Percentiles rank a stretch among this genome's conserved stretches.
Conservation (phyloP, 805 yeast species). For the Metschnikowia hibisci region DNA sequence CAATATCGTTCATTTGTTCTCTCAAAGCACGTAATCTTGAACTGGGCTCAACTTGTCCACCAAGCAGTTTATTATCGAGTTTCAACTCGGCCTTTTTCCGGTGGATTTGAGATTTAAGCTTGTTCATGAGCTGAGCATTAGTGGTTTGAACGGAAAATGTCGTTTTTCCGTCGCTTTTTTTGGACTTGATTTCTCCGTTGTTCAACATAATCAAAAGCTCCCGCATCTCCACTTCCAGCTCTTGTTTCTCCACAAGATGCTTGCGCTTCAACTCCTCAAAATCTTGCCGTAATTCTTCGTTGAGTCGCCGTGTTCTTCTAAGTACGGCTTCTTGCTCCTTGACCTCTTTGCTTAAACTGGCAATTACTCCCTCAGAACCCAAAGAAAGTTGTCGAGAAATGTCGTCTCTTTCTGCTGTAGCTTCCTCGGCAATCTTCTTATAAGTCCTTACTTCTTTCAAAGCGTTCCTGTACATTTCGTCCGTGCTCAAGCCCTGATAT, state of each 20-base stretch:
- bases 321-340: constrained; percentile 60
- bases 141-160: constrained; percentile 34
- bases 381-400: constrained; percentile 61
- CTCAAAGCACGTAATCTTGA: constrained; percentile 69
- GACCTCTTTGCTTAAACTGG: constrained; percentile 56
- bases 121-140: constrained; percentile 35
- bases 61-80: constrained; percentile 44
- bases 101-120: constrained; percentile 43
- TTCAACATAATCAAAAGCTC: constrained; percentile 65
- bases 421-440: constrained; percentile 26
- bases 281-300: constrained; percentile 57
- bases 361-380: constrained; percentile 74
- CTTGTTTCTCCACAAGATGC: constrained; percentile 62
- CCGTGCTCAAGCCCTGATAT: constrained; percentile 71
- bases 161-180: constrained; percentile 33
- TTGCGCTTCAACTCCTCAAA: constrained; percentile 60
- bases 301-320: constrained; percentile 54
- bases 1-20: constrained; percentile 80
- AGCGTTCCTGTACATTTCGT: constrained; percentile 80
- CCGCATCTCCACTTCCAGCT: constrained; percentile 72
- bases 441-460: constrained; percentile 21
- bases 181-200: constrained; percentile 34
- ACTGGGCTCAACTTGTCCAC: constrained; percentile 67
- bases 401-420: constrained; percentile 42
- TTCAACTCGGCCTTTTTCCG: constrained; percentile 45